Base-by-base conservation (phyloP, 768 basidiomycete genomes). In the Boletus eberwhitei region DNA sequence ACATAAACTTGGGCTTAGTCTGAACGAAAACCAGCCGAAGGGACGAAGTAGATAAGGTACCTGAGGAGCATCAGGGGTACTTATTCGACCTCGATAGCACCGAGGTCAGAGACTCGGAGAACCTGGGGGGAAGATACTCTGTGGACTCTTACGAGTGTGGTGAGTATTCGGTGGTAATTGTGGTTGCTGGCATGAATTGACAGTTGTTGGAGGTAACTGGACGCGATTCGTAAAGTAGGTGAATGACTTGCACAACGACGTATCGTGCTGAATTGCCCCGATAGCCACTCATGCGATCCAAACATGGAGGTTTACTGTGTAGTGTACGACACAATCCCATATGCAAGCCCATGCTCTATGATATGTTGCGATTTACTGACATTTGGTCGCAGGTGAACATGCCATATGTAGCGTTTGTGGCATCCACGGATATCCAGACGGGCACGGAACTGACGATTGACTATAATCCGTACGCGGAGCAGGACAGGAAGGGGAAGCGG, bases 201-300 rank as follows among this genome's bases (percentile, higher is more conserved):
- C 41, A 22, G 5, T 36, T 36, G 42, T 47, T 46, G 24, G 57
- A 87, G 87, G 87, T 8, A 89, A 88, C 59, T 89, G 87, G 87
- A 85, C 86, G 8, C 78, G 86, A 5, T 89, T 88, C 57, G 73
- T 88, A 32, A 89, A 88, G 87, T 86, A 59, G 54, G 83, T 37
- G 14, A 34, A 38, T 26, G 16, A n/a, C 21, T 29, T 32, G 31
- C 14, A 5, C 12, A 34, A 3, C 9, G 22, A 6, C 52, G 12
- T 42, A 42, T 42, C 16, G 22, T 56, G 36, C 62, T 59, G 43
- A 59, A 6, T 17, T 21, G n/a, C 11, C 19, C 12, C 24, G 53
- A n/a, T 59, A 88, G 87, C 59, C 87, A 89, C 62, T 87, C 85
- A 0, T 88, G 87, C 58, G 64, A 72, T 14, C 86, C 87, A 6